Base-by-base conservation (phyloP, 2,329 filamentous ascomycete genomes). In the Botrytis aclada region DNA sequence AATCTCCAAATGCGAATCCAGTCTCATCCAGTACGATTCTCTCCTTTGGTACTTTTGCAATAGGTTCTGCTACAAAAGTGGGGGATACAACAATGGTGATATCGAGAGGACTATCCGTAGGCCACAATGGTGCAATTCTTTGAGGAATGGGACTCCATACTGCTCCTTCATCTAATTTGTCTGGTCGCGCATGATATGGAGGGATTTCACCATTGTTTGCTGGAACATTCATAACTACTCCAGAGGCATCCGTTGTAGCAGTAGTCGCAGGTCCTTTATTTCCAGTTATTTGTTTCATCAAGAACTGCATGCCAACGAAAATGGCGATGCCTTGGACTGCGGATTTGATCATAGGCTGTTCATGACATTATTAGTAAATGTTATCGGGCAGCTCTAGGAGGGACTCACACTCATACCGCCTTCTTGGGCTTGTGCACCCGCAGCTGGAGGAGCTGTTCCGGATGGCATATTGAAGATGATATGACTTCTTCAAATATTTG, bases 111-210 rank as follows among this genome's bases (percentile, higher is more conserved):
- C 89, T 93, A 80, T 96, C 89, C 65, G 88, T 84, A 3, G 93
- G 90, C 96, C 96, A 99, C 79, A 98, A 94, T 34, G 96, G 95
- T 54, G 92, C 92, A 74, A 98, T 86, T 72, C 86, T 87, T 76
- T 90, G 87, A 1, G 94, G 94, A 29, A 93, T 83, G 1, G 83
- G 82, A 78, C 87, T 92, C 81, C 90, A 91, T 69, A 86, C 83
- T 34, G 90, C 90, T 77, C 88, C 89, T 74, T 89, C 85, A 83
- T 90, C 81, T 79, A 90, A 84, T 74, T 82, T 81, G 74, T 85
- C 82, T n/a, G 92, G 90, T 69, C 92, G 88, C 74, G 90, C 84
- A 71, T 86, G 84, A 80, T 90, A 94, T 29, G 89, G 83, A 41
- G 91, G 90, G 71, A 93, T 89, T 32, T 84, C 84, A 69, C 83